Conservation (phyloP, 2,329 filamentous ascomycete species). For the Beauveria medogensis region DNA sequence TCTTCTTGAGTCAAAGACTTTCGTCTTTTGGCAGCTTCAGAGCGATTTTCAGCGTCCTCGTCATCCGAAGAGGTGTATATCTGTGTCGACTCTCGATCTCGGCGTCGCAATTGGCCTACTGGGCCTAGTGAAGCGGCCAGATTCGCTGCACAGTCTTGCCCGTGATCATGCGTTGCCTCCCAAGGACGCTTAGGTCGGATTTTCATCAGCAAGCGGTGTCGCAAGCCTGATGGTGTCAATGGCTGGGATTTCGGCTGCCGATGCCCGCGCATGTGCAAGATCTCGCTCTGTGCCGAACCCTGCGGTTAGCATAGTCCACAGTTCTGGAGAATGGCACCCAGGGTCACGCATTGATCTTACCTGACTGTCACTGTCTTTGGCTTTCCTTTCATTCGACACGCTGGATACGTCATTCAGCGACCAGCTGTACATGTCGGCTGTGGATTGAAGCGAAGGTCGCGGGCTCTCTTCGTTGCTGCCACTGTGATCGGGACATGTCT, state of each 20-base stretch:
- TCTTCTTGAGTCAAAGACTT: constrained; percentile 15
- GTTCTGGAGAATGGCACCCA: not conserved
- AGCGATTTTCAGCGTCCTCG: constrained; percentile 14
- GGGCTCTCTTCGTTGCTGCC: constrained; percentile 1
- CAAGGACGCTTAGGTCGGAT: constrained; percentile 20
- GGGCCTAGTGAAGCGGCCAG: not conserved
- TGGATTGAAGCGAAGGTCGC: not conserved
- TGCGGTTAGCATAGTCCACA: not conserved
- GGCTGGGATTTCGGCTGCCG: constrained; percentile 17
- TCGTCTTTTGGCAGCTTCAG: constrained; percentile 15
- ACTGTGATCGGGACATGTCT: not conserved
- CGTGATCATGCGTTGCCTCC: constrained; percentile 17
- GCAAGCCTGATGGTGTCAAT: constrained; percentile 17
- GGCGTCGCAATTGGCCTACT: constrained; percentile 9
- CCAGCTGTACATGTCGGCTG: not conserved
- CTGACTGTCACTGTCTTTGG: not conserved
- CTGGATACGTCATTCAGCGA: constrained; percentile 8
- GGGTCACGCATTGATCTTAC: not conserved
- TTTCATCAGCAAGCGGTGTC: constrained; percentile 17
- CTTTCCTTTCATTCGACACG: not conserved
- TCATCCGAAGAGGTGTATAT: constrained; percentile 17
- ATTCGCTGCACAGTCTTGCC: not conserved
- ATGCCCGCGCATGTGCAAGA: not conserved
- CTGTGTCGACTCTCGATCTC: constrained; percentile 20
- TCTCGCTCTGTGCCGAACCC: not conserved